Evolutionary conservation across 805 yeast genomes (phyloP).

Genomic region (Isabelozyma heimii): DNA sequence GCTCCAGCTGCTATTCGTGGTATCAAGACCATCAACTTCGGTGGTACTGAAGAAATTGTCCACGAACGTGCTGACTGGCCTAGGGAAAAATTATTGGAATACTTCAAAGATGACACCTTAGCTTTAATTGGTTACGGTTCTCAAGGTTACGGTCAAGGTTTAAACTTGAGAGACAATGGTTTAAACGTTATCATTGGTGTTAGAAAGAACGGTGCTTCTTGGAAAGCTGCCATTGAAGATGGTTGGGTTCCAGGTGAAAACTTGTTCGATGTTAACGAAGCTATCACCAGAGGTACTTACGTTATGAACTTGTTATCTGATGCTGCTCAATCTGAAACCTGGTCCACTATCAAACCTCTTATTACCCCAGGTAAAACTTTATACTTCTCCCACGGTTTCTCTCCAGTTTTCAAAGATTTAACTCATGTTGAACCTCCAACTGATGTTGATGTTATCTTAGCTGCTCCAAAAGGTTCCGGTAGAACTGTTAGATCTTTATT

Average conservation of each 20-base stretch:
- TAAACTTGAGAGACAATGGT: slow-evolving; percentile 99
- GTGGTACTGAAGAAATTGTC: slow-evolving; percentile 91
- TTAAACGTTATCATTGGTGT: slow-evolving; percentile 97
- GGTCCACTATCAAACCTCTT: slow-evolving; percentile 83
- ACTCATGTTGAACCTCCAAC: slow-evolving; percentile 95
- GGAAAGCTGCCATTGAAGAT: slow-evolving; percentile 99
- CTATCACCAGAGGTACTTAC: slow-evolving; percentile 86
- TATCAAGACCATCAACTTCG: slow-evolving; percentile 93
- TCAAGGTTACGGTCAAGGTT: slow-evolving; percentile 99
- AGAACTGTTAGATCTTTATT: slow-evolving; percentile 98
- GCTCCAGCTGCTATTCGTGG: slow-evolving; percentile 73
- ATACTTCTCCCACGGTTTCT: slow-evolving; percentile 99
- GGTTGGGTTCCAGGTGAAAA: slow-evolving; percentile 99
- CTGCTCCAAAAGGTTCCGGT: slow-evolving; percentile 99
- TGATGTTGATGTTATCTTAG: slow-evolving; percentile 94
- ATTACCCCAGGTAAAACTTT: slow-evolving; percentile 96
- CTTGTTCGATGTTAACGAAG: slow-evolving; percentile 93
- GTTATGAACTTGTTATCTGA: slow-evolving; percentile 98
- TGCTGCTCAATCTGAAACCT: slow-evolving; percentile 99
- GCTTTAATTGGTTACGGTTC: slow-evolving; percentile 99
- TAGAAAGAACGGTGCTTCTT: slow-evolving; percentile 97
- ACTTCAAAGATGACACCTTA: slow-evolving; percentile 96
- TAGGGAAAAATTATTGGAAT: slow-evolving; percentile 88
- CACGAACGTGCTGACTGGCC: slow-evolving; percentile 99
- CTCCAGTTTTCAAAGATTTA: slow-evolving; percentile 97